These are phyloP conservation scores for Kuraishia ogatae DNA, from an alignment of 805 yeast species.

Conservation along the genomic window DNA sequence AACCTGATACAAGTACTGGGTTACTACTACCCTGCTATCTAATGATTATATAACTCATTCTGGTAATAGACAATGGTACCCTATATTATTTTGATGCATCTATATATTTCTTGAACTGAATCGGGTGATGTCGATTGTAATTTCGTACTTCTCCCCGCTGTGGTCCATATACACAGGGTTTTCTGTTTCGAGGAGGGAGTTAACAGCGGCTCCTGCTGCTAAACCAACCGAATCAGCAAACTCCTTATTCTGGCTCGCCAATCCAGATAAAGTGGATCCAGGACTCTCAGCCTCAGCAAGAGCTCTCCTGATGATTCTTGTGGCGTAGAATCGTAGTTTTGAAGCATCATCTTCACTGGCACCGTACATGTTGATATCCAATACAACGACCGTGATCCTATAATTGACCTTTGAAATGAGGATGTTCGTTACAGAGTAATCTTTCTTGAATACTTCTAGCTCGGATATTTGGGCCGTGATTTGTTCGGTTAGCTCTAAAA, in stretches of 20 bases:
- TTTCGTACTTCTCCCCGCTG: conserved; percentile 26
- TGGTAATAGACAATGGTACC: neutral
- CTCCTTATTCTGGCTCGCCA: neutral
- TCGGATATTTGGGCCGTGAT: conserved; percentile 36
- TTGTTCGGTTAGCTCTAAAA: conserved; percentile 24
- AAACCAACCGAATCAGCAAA: neutral
- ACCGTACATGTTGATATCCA: conserved; percentile 53
- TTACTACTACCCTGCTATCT: no score
- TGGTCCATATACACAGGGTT: conserved; percentile 18
- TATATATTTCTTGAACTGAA: neutral
- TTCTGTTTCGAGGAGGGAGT: conserved; percentile 11
- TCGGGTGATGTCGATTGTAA: conserved; percentile 29
- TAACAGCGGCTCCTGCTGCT: neutral
- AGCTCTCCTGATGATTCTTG: conserved; percentile 28
- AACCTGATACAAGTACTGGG: no score
- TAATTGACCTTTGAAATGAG: conserved; percentile 57
- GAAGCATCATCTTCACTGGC: conserved; percentile 66
- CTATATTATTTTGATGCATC: neutral
- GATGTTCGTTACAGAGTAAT: conserved; percentile 38
- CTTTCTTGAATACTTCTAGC: conserved; percentile 43
- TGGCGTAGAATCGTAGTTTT: conserved; percentile 39
- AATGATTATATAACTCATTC: no score
- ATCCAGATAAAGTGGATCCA: neutral
- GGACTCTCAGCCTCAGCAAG: neutral
- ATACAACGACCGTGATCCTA: conserved; percentile 46